Evolutionary conservation across 148 eudicot genomes (phyloP), one percentile per base, ranked within the genome.

Genomic region (Vaccinium corymbosum): DNA sequence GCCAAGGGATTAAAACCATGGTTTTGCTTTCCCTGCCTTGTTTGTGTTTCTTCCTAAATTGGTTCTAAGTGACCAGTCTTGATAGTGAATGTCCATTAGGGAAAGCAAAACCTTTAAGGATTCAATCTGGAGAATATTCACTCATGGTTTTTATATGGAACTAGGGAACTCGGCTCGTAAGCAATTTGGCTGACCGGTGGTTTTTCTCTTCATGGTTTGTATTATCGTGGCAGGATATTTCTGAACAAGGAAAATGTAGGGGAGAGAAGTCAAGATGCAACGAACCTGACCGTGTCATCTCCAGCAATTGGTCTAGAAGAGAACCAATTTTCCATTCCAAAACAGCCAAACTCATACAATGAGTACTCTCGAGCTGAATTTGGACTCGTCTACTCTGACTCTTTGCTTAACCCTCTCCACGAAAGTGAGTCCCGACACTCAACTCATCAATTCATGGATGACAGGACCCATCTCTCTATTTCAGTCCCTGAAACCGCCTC

Each of bases 391-490:
- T 91, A 82, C 83, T 80, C 93, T 12, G 90, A 91, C 55, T 85
- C 92, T 3, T 62, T 92, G 64, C 83, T 91, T 73, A 93, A 89
- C 83, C 91, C 91, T 9, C 7, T 88, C 59, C 90, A 88, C 2
- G 84, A 83, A 35, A 80, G 46, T 61, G 75, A 79, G 78, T 83
- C 89, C 6, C 85, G 73, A 46, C 72, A 74, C 57, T 61, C 84
- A 7, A 83, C 86, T 55, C 87, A 79, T 32, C 90, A 89, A n/a
- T 91, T 91, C 89, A 91, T 89, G 80, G 92, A 90, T 35, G 89
- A 89, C 16, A 87, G 92, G 93, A 89, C 62, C 87, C 87, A 92
- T 66, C 92, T 90, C 53, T 90, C 94, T 0, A 89, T 88, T 10
- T 91, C 94, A 22, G 86, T 89, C 74, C 91, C 95, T 6, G 50